Conservation (phyloP, 2,329 filamentous ascomycete genomes). For the Trichoderma brevicompactum region DNA sequence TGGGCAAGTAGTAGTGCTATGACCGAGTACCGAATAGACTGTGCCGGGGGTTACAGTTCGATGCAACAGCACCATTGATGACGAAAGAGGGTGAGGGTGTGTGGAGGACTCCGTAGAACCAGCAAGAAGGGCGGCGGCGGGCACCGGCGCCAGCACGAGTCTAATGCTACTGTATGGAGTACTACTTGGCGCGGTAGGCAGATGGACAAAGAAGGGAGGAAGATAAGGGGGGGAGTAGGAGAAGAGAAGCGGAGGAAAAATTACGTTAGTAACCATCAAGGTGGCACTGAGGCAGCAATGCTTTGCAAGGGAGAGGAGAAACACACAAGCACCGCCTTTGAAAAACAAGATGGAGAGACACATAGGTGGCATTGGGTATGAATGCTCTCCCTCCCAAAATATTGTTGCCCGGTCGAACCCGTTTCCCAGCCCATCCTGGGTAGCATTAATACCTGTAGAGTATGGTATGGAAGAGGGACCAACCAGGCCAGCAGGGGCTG, state of each 20-base stretch:
- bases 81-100: conserved; percentile 3
- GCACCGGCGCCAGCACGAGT: not conserved
- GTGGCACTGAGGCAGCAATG: too few species aligned
- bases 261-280: too few species aligned
- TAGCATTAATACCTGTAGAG: too few species aligned
- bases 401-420: too few species aligned
- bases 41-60: not conserved
- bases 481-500: not conserved
- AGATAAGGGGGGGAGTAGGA: too few species aligned
- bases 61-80: conserved; percentile 10
- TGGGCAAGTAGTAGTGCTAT: not conserved
- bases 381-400: too few species aligned
- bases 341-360: too few species aligned
- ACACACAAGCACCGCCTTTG: too few species aligned
- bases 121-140: conserved; percentile 9
- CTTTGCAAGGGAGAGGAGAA: too few species aligned
- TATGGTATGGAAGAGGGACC: too few species aligned
- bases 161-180: not conserved
- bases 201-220: conserved; percentile 5
- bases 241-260: too few species aligned
- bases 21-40: conserved; percentile 13
- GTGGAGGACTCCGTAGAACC: not conserved
- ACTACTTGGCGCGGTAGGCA: not conserved
- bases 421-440: not conserved
- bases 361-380: too few species aligned